phyloP scores from a whole-genome alignment of 352 stramenopile species.

The Globisporangium sylvaticum region DNA sequence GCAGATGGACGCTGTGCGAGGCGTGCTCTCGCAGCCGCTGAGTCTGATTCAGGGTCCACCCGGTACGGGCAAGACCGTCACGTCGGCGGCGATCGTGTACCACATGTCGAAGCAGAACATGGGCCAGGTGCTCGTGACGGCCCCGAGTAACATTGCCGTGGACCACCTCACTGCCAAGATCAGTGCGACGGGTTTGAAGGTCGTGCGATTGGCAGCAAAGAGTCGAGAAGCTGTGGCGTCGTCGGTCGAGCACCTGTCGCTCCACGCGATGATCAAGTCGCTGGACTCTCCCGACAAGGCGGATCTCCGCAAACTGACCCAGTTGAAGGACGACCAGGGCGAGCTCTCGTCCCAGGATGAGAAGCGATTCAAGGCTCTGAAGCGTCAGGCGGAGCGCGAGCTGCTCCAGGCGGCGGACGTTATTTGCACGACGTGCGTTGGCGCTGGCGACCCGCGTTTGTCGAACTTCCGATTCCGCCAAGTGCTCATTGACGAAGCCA shows the following conservation, averaged over 20 bases:
- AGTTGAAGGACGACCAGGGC: constrained; percentile 96
- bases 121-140: constrained; percentile 98
- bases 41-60: constrained; percentile 98
- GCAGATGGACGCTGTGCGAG: constrained; percentile 94
- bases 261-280: constrained; percentile 96
- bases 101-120: constrained; percentile 98
- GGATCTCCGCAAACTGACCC: constrained; percentile 89
- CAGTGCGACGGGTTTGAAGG: constrained; percentile 95
- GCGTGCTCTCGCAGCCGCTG: constrained; percentile 95
- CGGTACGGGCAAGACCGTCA: constrained; percentile 97
- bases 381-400: constrained; percentile 91
- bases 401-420: constrained; percentile 98
- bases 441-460: constrained; percentile 95
- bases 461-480: constrained; percentile 98
- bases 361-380: constrained; percentile 94
- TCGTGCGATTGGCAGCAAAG: constrained; percentile 98
- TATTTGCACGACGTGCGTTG: constrained; percentile 99
- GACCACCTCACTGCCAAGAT: constrained; percentile 98
- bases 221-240: constrained; percentile 93
- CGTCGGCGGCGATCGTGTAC: constrained; percentile 98
- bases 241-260: constrained; percentile 95
- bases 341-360: constrained; percentile 93
- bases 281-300: constrained; percentile 88
- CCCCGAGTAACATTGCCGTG: constrained; percentile 98
- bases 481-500: constrained; percentile 99